Evolutionary conservation across 305 asterid species (phyloP), one percentile per base, ranked within the genome.

Genomic region (Monarda citriodora): DNA sequence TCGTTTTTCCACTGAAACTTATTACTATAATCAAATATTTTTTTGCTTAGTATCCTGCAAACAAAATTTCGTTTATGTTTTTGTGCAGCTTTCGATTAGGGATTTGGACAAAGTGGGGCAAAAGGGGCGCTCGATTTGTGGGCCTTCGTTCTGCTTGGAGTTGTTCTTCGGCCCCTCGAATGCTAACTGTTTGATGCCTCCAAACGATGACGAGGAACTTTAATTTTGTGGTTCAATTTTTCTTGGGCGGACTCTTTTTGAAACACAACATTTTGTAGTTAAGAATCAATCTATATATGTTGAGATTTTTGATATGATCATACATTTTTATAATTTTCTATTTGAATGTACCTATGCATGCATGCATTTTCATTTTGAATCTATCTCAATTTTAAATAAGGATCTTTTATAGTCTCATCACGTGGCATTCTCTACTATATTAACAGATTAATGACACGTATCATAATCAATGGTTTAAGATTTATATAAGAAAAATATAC

Each of bases 31-130:
- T 5, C 32, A 7, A 6, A 9, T 4, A 10, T 7, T 6, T 12
- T 44, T 44, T 47, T 10, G 6, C 11, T 9, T 9, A 34, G 12
- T 37, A 42, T 15, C 16, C 4, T 42, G n/a, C 7, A 15, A 42
- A 42, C 20, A 42, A 42, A 29, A 10, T 58, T 15, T 45, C 22
- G 20, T 7, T 7, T 14, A 2, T 15, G 21, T 41, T 34, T 10
- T 34, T 1, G 7, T 29, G 32, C 82, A 89, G 96, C 79, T 89
- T 59, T 55, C 87, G 9, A 4, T 75, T 26, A 37, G 45, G 36
- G 96, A 89, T 61, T 56, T 89, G 68, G 97, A 89, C 74, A 89
- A 89, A 75, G 89, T 84, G 44, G 91, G 91, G 46, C 79, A 63
- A 54, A 82, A 64, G 74, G 97, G 84, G 2, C 79, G 69, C 41